A percentile compares a stretch with the other conserved stretches of the same genome.
These are phyloP conservation scores for Sorghum bicolor DNA, from an alignment of 176 grass and related monocot species.

Conservation along the genomic window DNA sequence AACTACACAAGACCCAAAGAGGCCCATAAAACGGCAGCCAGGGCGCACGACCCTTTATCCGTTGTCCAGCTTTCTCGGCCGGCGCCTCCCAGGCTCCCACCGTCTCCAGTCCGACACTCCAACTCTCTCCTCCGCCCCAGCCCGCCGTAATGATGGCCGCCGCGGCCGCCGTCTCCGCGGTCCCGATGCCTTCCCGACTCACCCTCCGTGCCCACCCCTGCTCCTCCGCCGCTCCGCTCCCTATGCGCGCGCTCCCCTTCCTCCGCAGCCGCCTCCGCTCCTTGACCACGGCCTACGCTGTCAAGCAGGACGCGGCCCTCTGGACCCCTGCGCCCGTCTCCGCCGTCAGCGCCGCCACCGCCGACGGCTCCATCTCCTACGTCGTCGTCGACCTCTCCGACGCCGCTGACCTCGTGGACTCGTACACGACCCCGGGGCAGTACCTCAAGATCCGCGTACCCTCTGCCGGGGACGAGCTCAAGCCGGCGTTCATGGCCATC, in stretches of 20 bases:
- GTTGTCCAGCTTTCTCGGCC: not conserved
- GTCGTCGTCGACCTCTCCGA: constrained; percentile 64
- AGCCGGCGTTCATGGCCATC: constrained; percentile 74
- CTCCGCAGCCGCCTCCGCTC: constrained; percentile 46
- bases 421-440: constrained; percentile 53
- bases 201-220: not conserved
- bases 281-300: constrained; percentile 40
- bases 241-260: constrained; percentile 42
- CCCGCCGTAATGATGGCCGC: constrained; percentile 16
- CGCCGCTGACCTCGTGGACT: constrained; percentile 35
- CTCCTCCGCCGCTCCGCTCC: not conserved
- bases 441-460: constrained; percentile 75
- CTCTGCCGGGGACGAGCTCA: constrained; percentile 18
- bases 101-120: not conserved
- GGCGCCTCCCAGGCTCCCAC: not conserved
- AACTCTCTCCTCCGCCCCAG: not conserved
- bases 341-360: constrained; percentile 43
- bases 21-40: not conserved
- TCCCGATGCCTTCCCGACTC: not conserved
- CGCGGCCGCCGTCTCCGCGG: constrained; percentile 31
- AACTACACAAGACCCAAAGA: too few relatives aligned
- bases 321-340: constrained; percentile 58
- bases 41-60: not conserved
- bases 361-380: constrained; percentile 62
- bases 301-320: constrained; percentile 41